Evolutionary conservation across 495 filamentous ascomycete genomes (phyloP).

Genomic region (Jackrogersella multiformis): DNA sequence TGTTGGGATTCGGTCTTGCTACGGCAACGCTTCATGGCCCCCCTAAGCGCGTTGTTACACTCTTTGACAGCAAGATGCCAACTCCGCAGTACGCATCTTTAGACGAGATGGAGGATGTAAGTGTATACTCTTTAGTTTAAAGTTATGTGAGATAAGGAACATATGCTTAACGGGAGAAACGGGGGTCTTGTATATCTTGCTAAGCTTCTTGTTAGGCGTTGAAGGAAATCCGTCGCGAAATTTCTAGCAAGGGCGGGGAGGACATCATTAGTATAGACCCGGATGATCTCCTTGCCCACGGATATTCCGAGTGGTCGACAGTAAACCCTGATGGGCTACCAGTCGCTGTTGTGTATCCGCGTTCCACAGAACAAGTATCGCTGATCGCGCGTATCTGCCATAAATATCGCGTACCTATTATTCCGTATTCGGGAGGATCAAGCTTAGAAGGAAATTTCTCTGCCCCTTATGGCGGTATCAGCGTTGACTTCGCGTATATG

Average conservation of each 20-base stretch:
- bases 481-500: conserved; percentile 90
- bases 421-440: conserved; percentile 86
- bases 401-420: conserved; percentile 86
- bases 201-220: conserved; percentile 64
- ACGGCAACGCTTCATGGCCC: conserved; percentile 31
- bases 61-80: conserved; percentile 51
- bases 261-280: conserved; percentile 84
- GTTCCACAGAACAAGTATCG: conserved; percentile 81
- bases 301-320: conserved; percentile 90
- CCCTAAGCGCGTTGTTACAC: conserved; percentile 41
- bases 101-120: conserved; percentile 60
- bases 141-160: too few relatives aligned
- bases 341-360: conserved; percentile 83
- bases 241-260: conserved; percentile 57
- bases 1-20: conserved; percentile 54
- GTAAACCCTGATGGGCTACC: conserved; percentile 80
- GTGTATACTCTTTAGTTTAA: conserved; percentile 29
- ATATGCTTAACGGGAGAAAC: background rate
- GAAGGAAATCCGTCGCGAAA: conserved; percentile 64
- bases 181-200: background rate
- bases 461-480: conserved; percentile 83
- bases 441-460: conserved; percentile 91
- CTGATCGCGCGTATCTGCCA: conserved; percentile 81
- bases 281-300: conserved; percentile 81
- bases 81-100: conserved; percentile 59